A percentile compares a stretch with the other conserved stretches of the same genome.
phyloP scores from a whole-genome alignment of 192 early-diverging fungal genomes.

The Rhizophlyctis rosea region DNA sequence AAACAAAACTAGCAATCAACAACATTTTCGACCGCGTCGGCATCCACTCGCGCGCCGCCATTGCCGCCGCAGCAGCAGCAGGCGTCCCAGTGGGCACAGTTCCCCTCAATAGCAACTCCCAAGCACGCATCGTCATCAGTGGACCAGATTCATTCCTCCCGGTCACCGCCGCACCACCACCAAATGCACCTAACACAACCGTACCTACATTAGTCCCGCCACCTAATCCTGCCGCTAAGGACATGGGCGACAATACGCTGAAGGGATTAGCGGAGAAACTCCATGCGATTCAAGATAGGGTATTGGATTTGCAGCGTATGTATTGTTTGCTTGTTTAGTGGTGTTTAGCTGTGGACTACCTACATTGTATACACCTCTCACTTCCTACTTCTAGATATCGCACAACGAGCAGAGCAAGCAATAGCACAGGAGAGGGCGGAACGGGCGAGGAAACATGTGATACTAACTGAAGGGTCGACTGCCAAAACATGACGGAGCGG shows the following conservation, averaged over 20 bases:
- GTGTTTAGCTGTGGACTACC: neutral
- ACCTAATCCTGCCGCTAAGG: conserved; percentile 2
- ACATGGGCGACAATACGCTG: conserved; percentile 30
- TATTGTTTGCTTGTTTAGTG: neutral
- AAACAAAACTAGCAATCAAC: conserved; percentile 61
- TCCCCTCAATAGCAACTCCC: conserved; percentile 6
- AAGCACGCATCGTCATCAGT: conserved; percentile 3
- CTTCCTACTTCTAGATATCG: conserved; percentile 27
- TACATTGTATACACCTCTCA: neutral
- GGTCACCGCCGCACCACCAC: conserved; percentile 15
- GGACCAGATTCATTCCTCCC: too few species aligned
- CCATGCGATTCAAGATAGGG: conserved; percentile 49
- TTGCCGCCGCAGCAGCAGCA: neutral
- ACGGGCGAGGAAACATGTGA: too few species aligned
- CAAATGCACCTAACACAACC: neutral
- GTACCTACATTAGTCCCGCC: conserved; percentile 1
- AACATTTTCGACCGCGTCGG: conserved; percentile 51
- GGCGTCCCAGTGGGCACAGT: conserved; percentile 4
- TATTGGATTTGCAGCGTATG: conserved; percentile 51
- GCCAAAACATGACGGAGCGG: too few species aligned
- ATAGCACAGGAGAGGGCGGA: too few species aligned
- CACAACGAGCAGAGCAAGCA: conserved; percentile 38
- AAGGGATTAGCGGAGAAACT: conserved; percentile 47
- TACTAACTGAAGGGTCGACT: too few species aligned
- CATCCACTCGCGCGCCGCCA: conserved; percentile 7